Base-by-base conservation (phyloP, 2,329 filamentous ascomycete genomes). In the Fusarium solani-melongenae region DNA sequence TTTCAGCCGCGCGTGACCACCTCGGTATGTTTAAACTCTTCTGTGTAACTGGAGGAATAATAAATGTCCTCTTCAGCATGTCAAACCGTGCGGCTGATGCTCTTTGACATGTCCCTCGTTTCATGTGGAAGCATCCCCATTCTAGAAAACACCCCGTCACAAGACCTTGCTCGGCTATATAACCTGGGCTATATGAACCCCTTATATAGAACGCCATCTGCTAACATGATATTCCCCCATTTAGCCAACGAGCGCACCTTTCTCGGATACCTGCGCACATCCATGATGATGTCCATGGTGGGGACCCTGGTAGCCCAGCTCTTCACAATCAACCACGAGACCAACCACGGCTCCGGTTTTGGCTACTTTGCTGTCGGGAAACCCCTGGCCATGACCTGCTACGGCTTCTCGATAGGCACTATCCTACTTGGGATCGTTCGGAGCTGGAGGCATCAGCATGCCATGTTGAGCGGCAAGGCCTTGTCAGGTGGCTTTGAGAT, bases 171-270 rank as follows among this genome's bases (percentile, higher is more conserved):
- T 49, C 44, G 44, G 44, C 15, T 49, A 27, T 49, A 49, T 11
- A 49, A 49, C 44, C 44, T 49, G 44, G 44, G 24, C 44, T 49
- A 49, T 49, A 49, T 24, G 34, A 11, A 41, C 7, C 6, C 20
- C n/a, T 14, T 44, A 15, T 44, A 44, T 44, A 44, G 41, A 44
- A 24, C 15, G 12, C 39, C 20, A 22, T 41, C 12, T 39, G 31
- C 70, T 72, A 39, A 72, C 38, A 27, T 44, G 17, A n/a, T n/a
- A 39, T 44, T 44, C 39, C 29, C 10, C 38, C 31, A 10, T 39
- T 17, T 53, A 94, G 92, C 93, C 39, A 88, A 94, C 63, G 92
- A 95, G 81, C 86, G 92, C 65, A 95, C 92, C 20, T 95, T 92
- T 78, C 88, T 95, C 20, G 91, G 88, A 33, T 94, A 94, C 80